A percentile compares a stretch with the other conserved stretches of the same genome.
phyloP scores from a whole-genome alignment of 148 eudicot genomes.

The Camellia lanceoleosa region DNA sequence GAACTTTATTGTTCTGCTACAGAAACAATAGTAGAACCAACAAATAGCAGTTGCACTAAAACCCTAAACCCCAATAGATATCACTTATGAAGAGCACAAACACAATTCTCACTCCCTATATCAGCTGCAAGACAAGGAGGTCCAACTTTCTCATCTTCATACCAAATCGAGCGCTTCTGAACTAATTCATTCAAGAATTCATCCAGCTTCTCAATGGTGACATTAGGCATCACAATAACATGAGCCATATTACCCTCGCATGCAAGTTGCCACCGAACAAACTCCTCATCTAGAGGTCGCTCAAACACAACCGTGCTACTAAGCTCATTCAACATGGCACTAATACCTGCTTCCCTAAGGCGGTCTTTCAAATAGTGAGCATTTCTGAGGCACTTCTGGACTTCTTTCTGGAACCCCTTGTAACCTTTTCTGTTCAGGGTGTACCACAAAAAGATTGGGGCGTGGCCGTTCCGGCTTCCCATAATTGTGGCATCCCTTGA shows the following conservation, averaged over 20 bases:
- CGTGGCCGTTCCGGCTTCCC: conserved; percentile 72
- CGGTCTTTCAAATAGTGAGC: conserved; percentile 63
- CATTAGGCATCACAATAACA: conserved; percentile 63
- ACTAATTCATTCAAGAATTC: conserved; percentile 51
- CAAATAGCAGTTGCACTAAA: neutral
- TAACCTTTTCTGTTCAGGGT: conserved; percentile 62
- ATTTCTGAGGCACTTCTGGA: conserved; percentile 56
- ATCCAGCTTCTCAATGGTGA: conserved; percentile 50
- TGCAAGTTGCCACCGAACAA: conserved; percentile 64
- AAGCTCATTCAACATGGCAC: conserved; percentile 66
- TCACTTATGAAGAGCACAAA: conserved; percentile 48
- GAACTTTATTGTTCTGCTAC: conserved; percentile 3
- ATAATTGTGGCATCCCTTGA: conserved; percentile 65
- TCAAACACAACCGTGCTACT: conserved; percentile 70
- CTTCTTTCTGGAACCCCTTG: conserved; percentile 61
- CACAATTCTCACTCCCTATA: conserved; percentile 45
- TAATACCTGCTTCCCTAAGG: conserved; percentile 46
- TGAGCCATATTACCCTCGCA: conserved; percentile 62
- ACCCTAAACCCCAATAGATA: neutral
- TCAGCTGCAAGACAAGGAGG: conserved; percentile 50
- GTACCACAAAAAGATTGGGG: conserved; percentile 65
- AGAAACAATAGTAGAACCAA: conserved; percentile 3
- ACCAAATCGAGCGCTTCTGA: conserved; percentile 45
- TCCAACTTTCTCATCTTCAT: conserved; percentile 35
- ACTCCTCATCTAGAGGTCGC: conserved; percentile 60